Evolutionary conservation across 805 yeast genomes (phyloP), one percentile per base, ranked within the genome.

Genomic region (Starmerella lactis-condensi): DNA sequence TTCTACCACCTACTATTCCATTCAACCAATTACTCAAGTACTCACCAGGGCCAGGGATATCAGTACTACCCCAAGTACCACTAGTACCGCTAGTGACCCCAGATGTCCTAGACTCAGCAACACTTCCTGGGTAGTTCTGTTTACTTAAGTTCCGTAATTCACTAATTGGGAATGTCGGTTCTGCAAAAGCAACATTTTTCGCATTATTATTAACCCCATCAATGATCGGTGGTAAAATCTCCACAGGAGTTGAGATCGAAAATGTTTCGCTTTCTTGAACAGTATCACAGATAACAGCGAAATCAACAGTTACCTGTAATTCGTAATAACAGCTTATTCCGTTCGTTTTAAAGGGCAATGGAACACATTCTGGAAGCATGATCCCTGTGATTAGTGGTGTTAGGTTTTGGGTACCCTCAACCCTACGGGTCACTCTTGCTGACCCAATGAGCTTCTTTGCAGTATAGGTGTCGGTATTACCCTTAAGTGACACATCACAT

Each of bases 201-300:
- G 29, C 6, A 7, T 17, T 6, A n/a, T 12, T 26, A n/a, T n/a
- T n/a, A n/a, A n/a, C 26, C 15, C 22, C 19, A 15, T 31, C 36
- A 14, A 39, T 29, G 22, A 40, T 33, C 23, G 22, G 20, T 12
- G 36, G 28, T 27, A 18, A 11, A 24, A 33, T 31, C 24, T 22
- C 26, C 11, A 24, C 21, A 11, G 19, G 35, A 17, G 26, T 22
- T 21, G 14, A 12, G 15, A 26, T 12, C 8, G 18, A 17, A 9
- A 26, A 8, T 6, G 29, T 7, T 12, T 26, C 29, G 21, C 17
- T 21, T 7, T 26, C 8, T 17, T 26, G 29, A 6, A 26, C 6
- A 15, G 6, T 12, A 21, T 7, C 17, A 12, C 17, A 8, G 12
- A 26, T 15, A 12, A 26, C 17, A 7, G 29, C 21, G 29, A 17